Conservation (phyloP, 352 stramenopile genomes). For the Albugo laibachii region DNA sequence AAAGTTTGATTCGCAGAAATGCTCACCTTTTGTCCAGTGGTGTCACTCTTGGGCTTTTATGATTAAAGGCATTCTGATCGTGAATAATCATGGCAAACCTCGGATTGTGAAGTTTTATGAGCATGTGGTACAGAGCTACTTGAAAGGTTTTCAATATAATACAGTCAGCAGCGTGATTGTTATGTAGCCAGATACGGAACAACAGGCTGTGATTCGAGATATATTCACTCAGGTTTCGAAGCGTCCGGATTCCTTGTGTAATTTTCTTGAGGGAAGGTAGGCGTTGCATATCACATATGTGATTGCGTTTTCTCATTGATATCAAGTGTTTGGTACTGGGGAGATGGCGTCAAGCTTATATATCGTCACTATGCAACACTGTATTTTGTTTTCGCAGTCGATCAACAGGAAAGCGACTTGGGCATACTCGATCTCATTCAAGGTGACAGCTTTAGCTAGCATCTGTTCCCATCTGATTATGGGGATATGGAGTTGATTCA, state of each 20-base stretch:
- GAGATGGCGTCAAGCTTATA: slow-evolving; percentile 96
- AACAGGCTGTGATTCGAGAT: slow-evolving; percentile 94
- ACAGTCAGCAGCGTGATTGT: too few relatives aligned
- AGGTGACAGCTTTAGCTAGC: slow-evolving; percentile 19
- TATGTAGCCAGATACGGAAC: slow-evolving; percentile 81
- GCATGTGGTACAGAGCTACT: slow-evolving; percentile 70
- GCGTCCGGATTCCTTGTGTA: slow-evolving; percentile 95
- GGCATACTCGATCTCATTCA: slow-evolving; percentile 99
- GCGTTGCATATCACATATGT: slow-evolving; percentile 16
- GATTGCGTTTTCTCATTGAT: slow-evolving; percentile 1
- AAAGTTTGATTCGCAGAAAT: too few relatives aligned
- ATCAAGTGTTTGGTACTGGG: slow-evolving; percentile 81
- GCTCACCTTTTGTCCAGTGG: not conserved
- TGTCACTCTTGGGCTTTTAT: slow-evolving; percentile 23
- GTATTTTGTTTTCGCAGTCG: slow-evolving; percentile 98
- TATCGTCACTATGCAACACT: slow-evolving; percentile 99
- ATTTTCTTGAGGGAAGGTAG: slow-evolving; percentile 95
- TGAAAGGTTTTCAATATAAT: not conserved
- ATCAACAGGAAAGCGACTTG: slow-evolving; percentile 96
- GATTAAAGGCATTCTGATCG: slow-evolving; percentile 98
- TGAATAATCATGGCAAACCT: slow-evolving; percentile 99
- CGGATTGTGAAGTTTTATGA: slow-evolving; percentile 99
- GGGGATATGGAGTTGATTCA: not conserved
- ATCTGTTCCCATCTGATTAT: not conserved
- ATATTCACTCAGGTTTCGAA: slow-evolving; percentile 98